These are phyloP conservation scores for Schwanniomyces polymorphus DNA, from an alignment of 805 yeast species.

Conservation along the genomic window DNA sequence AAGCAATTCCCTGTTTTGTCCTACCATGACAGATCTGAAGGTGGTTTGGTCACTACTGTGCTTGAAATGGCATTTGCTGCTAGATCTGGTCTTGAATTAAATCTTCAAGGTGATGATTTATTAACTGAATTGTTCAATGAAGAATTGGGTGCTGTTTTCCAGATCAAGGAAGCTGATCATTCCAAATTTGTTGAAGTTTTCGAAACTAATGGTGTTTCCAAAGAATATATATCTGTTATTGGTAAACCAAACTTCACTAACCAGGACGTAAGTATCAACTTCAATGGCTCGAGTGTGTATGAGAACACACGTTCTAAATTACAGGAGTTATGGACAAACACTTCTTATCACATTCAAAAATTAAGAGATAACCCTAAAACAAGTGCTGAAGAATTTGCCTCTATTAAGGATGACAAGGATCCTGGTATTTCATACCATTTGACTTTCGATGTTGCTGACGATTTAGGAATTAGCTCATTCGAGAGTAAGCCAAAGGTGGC, in stretches of 20 bases:
- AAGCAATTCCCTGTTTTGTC: slow-evolving; percentile 66
- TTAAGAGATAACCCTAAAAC: slow-evolving; percentile 92
- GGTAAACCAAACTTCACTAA: slow-evolving; percentile 62
- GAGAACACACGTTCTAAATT: slow-evolving; percentile 62
- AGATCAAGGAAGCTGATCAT: slow-evolving; percentile 56
- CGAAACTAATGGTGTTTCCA: slow-evolving; percentile 55
- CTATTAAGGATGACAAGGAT: slow-evolving; percentile 75
- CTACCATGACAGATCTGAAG: slow-evolving; percentile 95
- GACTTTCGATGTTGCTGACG: slow-evolving; percentile 62
- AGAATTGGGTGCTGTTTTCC: slow-evolving; percentile 97
- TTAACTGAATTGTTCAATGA: slow-evolving; percentile 77
- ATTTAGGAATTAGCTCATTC: slow-evolving; percentile 37
- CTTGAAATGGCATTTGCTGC: slow-evolving; percentile 98
- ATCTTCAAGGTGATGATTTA: slow-evolving; percentile 43
- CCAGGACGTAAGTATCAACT: slow-evolving; percentile 51
- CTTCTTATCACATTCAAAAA: slow-evolving; percentile 87
- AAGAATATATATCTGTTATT: slow-evolving; percentile 54
- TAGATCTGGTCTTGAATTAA: slow-evolving; percentile 75
- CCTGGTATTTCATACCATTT: slow-evolving; percentile 88
- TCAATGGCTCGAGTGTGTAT: slow-evolving; percentile 49
- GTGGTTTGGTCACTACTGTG: slow-evolving; percentile 85
- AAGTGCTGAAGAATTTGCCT: slow-evolving; percentile 80
- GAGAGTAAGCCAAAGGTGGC: slow-evolving; percentile 81
- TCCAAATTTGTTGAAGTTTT: slow-evolving; percentile 58
- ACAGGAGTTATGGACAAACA: slow-evolving; percentile 83